These are phyloP conservation scores for Capsella bursapastoris DNA, from an alignment of 345 rosid genomes.

Conservation along the genomic window DNA sequence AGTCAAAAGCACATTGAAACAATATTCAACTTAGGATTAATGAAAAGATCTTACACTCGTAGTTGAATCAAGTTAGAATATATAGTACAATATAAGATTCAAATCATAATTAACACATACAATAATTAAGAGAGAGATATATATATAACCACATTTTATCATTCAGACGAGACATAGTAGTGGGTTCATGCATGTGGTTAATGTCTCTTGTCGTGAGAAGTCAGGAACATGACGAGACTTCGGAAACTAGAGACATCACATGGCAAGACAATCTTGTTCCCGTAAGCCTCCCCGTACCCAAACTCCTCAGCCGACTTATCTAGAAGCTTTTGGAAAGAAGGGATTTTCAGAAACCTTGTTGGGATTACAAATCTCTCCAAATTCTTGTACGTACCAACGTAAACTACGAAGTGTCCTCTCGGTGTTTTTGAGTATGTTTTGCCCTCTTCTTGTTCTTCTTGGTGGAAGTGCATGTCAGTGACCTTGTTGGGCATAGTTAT, in stretches of 20 bases:
- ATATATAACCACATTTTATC: constrained; percentile 3
- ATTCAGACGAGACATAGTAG: constrained; percentile 2
- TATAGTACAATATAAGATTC: background rate
- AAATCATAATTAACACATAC: constrained; percentile 15
- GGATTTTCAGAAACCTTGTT: constrained; percentile 38
- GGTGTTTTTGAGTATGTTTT: constrained; percentile 35
- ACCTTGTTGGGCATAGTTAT: constrained; percentile 40
- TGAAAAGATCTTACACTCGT: background rate
- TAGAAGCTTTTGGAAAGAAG: constrained; percentile 41
- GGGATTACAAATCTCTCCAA: constrained; percentile 44
- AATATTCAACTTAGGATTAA: constrained; percentile 8
- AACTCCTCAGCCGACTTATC: constrained; percentile 45
- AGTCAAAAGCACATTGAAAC: background rate
- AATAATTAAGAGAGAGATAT: background rate
- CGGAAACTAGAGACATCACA: constrained; percentile 44
- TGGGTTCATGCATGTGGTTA: constrained; percentile 18
- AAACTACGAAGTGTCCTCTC: constrained; percentile 45
- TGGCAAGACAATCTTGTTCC: constrained; percentile 45
- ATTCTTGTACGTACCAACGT: constrained; percentile 32
- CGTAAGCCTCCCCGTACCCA: constrained; percentile 38
- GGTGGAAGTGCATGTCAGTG: constrained; percentile 29
- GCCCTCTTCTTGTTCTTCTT: constrained; percentile 25
- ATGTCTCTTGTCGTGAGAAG: constrained; percentile 29
- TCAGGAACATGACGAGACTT: constrained; percentile 35
- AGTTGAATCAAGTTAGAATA: too few relatives aligned